Evolutionary conservation across 345 rosid genomes (phyloP), one percentile per base, ranked within the genome.

Genomic region (Gossypium rotundifolium): DNA sequence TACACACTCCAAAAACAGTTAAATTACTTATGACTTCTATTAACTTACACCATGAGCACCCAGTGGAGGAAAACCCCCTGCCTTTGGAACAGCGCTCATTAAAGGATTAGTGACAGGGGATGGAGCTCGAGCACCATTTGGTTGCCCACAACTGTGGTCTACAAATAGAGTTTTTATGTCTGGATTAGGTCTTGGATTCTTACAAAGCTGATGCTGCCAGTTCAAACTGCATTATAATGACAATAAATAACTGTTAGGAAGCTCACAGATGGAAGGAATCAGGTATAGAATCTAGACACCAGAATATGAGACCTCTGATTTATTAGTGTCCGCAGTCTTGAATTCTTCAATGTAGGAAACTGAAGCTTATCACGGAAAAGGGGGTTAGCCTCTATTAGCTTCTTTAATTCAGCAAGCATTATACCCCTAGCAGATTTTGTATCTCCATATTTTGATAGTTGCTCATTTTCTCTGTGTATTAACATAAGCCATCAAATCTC

Each of bases 281-380:
- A 29, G 23, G 4, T 3, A 29, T 16, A 60, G 60, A 48, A 59
- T 63, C 71, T 57, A 25, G 8, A 78, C 42, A 54, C 38, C 73
- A 73, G 54, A 74, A 73, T 52, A 16, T 72, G 29, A 71, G 71
- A 93, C 98, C 96, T 93, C 61, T 93, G 96, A 82, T 91, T 93
- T 66, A 93, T 91, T 67, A 93, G 79, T 0, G 94, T 93, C 62
- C 93, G 86, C 76, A 93, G 65, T 82, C 96, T 93, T 25, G 98
- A 88, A 77, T 81, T 93, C 81, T 91, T 89, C 81, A 93, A 78
- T 12, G 86, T 81, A 70, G 96, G 98, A 79, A 89, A 89, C 81
- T 89, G 98, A 83, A 90, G 93, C 84, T 93, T 93, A 70, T 93
- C 96, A 2, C 94, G 98, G 79, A 93, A 93, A 75, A 93, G 86